Evolutionary conservation across 768 basidiomycete species (phyloP), one percentile per base, ranked within the genome.

Genomic region (Cubamyces sp.): DNA sequence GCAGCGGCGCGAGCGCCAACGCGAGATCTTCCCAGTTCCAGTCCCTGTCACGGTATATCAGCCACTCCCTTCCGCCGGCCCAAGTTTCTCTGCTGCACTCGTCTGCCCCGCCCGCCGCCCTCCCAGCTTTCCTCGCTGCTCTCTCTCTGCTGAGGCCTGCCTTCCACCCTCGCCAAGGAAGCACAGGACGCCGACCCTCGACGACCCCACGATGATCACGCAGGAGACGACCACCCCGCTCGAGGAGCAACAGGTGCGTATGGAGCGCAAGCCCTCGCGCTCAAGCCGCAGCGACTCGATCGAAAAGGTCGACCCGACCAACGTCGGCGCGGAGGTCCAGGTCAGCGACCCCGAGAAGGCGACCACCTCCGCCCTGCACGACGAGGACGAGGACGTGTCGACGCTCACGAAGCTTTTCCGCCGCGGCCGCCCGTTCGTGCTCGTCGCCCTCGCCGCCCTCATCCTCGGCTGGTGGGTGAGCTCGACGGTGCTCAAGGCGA

Each of bases 391-490:
- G 62, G 57, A 65, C 30, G 28, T 57, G 46, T 58, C 61, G 21
- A 19, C 19, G 25, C 59, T 57, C 25, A 62, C 60, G 45, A 30
- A 34, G 39, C 28, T 62, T 37, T 69, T 62, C 57, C 48, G 52
- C 19, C 57, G 62, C 34, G 55, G 65, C 49, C 71, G 76, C n/a
- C 69, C 71, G 9, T 53, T 74, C 68, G 64, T 86, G 49, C 76
- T 92, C 39, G 74, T 73, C 49, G 84, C 67, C 16, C 64, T 87
- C 0, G 88, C 87, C 11, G 68, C 79, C 14, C 71, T 87, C 52
- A 91, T 94, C 65, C 77, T 93, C 45, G 92, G 83, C 43, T 94
- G 92, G 92, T 94, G 92, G 92, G 86, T 94, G 39, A 88, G 87
- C 62, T 76, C 92, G 9, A 92, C 84, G 0, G 72, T 92, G 14